These are phyloP conservation scores for Aegilops sharonensis DNA, from an alignment of 176 grass and related monocot genomes.

Conservation along the genomic window DNA sequence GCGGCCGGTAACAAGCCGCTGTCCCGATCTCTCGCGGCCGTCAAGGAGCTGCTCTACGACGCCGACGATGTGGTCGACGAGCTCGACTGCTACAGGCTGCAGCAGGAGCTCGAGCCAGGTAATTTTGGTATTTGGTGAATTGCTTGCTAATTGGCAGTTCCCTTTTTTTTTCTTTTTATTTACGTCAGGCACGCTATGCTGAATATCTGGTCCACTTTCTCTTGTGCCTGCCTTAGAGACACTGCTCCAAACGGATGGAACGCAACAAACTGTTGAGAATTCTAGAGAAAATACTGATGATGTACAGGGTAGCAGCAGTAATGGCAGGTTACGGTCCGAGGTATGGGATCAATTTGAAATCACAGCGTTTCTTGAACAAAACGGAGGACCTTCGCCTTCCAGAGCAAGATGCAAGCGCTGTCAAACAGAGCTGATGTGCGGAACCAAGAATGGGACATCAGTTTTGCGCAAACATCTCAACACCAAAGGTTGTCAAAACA, in stretches of 20 bases:
- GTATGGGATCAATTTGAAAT: no score
- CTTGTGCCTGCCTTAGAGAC: no score
- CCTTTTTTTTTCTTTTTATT: no score
- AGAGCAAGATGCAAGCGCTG: not conserved
- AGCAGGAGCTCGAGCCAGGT: constrained; percentile 19
- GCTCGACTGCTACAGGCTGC: constrained; percentile 21
- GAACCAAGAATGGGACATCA: not conserved
- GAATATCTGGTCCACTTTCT: no score
- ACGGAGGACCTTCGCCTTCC: not conserved
- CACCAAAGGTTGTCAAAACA: not conserved
- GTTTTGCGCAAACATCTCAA: constrained; percentile 21
- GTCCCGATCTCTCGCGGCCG: not conserved
- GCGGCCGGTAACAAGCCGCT: not conserved
- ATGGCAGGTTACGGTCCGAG: no score
- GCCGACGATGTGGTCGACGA: constrained; percentile 34
- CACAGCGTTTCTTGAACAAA: no score
- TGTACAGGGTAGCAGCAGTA: no score
- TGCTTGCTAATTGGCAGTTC: no score
- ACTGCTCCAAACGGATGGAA: no score
- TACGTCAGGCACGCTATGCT: no score
- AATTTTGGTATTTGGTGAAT: not conserved
- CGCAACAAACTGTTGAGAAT: not conserved
- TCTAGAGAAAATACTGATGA: not conserved
- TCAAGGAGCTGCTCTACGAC: constrained; percentile 40
- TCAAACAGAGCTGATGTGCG: not conserved